These are phyloP conservation scores for Hirsutella thompsonii DNA, from an alignment of 2,329 filamentous ascomycete species.

Conservation along the genomic window DNA sequence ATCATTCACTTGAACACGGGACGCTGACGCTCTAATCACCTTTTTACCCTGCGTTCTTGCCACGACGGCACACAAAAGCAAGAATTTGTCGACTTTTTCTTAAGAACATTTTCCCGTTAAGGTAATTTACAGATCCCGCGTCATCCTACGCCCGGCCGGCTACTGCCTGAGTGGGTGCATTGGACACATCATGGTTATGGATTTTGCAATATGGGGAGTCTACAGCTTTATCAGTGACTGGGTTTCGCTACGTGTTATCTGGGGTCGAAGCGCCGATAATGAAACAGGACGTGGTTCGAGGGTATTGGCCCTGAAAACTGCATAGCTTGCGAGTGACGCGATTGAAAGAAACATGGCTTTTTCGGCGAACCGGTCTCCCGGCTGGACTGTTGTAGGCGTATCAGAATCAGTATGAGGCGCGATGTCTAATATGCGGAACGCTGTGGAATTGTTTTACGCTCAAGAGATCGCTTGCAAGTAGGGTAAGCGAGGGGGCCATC, in stretches of 20 bases:
- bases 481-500: slow-evolving; percentile 3
- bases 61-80: slow-evolving; percentile 24
- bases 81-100: slow-evolving; percentile 32
- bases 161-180: slow-evolving; percentile 37
- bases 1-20: neutral
- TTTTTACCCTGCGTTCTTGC: slow-evolving; percentile 12
- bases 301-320: neutral
- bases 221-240: slow-evolving; percentile 13
- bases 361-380: slow-evolving; percentile 1
- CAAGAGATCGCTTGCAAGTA: slow-evolving; percentile 1
- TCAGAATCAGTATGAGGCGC: neutral
- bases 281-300: neutral
- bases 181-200: slow-evolving; percentile 50
- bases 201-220: slow-evolving; percentile 39
- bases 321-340: slow-evolving; percentile 1
- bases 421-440: slow-evolving; percentile 1
- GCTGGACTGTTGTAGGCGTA: slow-evolving; percentile 1
- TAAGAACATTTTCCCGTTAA: slow-evolving; percentile 36
- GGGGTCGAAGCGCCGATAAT: neutral
- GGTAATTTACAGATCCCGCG: slow-evolving; percentile 40
- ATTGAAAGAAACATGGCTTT: slow-evolving; percentile 2
- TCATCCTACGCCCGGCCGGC: slow-evolving; percentile 43
- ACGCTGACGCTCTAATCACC: neutral
- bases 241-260: neutral
- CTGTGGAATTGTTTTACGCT: slow-evolving; percentile 7